Evolutionary conservation across 257 asterid genomes (phyloP).

Genomic region (Nicotiana noctiflora): DNA sequence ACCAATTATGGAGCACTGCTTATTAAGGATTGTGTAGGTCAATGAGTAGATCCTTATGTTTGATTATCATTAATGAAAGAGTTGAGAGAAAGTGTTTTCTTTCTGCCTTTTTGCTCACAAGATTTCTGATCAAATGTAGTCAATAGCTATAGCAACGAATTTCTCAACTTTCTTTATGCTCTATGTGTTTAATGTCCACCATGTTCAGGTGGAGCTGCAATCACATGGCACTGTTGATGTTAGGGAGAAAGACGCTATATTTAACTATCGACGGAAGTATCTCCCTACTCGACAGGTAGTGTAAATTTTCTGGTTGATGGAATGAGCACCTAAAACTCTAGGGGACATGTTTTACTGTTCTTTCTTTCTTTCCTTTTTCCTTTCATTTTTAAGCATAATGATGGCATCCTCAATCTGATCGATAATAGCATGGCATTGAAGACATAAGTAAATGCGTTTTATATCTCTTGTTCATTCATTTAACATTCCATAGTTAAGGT

Average conservation of each 20-base stretch:
- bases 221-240: constrained; percentile 42
- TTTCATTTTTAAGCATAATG: background rate
- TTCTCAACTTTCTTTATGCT: background rate
- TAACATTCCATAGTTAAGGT: background rate
- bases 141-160: background rate
- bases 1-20: background rate
- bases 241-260: constrained; percentile 65
- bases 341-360: background rate
- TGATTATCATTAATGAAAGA: background rate
- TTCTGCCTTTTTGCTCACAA: background rate
- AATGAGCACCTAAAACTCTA: background rate
- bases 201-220: constrained; percentile 69
- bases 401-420: background rate
- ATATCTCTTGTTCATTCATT: background rate
- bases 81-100: background rate
- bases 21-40: constrained; percentile 1
- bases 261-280: constrained; percentile 72
- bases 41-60: background rate
- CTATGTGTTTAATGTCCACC: constrained; percentile 10
- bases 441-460: background rate
- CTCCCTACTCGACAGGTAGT: constrained; percentile 83
- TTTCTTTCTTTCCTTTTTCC: background rate
- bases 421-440: background rate
- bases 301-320: background rate
- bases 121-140: background rate